Evolutionary conservation across 805 yeast species (phyloP).

Genomic region (Wickerhamia fluorescens): DNA sequence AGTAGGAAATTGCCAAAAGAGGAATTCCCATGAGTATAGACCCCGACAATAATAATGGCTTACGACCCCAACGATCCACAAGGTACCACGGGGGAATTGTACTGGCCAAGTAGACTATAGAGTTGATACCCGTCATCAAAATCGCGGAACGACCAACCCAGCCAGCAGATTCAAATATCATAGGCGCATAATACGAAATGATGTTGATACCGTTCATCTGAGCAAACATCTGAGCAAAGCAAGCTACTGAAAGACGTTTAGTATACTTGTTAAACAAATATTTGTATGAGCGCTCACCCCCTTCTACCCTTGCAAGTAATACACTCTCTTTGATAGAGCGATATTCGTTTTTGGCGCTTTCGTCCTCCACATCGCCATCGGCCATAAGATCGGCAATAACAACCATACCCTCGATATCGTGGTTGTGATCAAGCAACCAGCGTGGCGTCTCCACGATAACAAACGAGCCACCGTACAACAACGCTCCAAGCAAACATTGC

Average conservation of each 20-base stretch:
- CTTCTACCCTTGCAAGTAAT: slow-evolving; percentile 69
- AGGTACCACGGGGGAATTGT: slow-evolving; percentile 89
- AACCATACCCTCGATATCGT: slow-evolving; percentile 70
- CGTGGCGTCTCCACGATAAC: slow-evolving; percentile 42
- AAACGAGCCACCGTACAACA: slow-evolving; percentile 32
- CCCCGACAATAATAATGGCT: slow-evolving; percentile 75
- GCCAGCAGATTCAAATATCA: slow-evolving; percentile 92
- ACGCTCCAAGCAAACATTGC: slow-evolving; percentile 31
- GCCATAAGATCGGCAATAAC: slow-evolving; percentile 81
- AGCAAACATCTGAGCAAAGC: slow-evolving; percentile 88
- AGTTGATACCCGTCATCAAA: slow-evolving; percentile 76
- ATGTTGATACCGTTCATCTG: slow-evolving; percentile 92
- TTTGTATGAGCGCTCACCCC: slow-evolving; percentile 60
- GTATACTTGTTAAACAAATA: slow-evolving; percentile 75
- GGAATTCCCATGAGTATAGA: slow-evolving; percentile 75
- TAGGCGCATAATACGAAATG: slow-evolving; percentile 86
- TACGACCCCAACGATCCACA: slow-evolving; percentile 88
- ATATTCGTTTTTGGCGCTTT: slow-evolving; percentile 63
- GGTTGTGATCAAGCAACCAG: slow-evolving; percentile 40
- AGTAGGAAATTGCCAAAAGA: slow-evolving; percentile 56
- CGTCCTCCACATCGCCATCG: slow-evolving; percentile 66
- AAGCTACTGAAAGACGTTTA: slow-evolving; percentile 75
- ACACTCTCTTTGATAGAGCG: slow-evolving; percentile 78
- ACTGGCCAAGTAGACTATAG: slow-evolving; percentile 36
- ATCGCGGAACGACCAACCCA: slow-evolving; percentile 87